Base-by-base conservation (phyloP, 2,329 filamentous ascomycete species). In the Colletotrichum orchidophilum region DNA sequence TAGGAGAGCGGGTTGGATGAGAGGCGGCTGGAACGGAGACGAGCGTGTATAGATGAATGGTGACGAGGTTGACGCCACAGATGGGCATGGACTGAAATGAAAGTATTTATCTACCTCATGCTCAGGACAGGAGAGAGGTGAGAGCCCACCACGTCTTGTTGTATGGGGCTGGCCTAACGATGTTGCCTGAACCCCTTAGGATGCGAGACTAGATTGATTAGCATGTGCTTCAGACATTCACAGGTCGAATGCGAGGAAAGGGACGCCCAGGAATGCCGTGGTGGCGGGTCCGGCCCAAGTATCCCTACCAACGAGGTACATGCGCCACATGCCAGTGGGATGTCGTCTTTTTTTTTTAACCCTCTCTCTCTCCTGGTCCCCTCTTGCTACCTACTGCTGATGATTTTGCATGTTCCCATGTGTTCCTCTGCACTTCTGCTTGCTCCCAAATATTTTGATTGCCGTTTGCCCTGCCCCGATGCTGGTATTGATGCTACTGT, bases 11-110 rank as follows among this genome's bases (percentile, higher is more conserved):
- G 55, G 55, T 35, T 60, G 66, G 70, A 60, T 39, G 39, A 69
- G 27, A 50, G 39, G n/a, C 42, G 42, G 59, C 65, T 69, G 69
- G 69, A 58, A 69, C 50, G 63, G 52, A 64, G 65, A 62, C 26
- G 59, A 64, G 50, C 53, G 53, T 67, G 57, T 66, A 58, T 64
- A 33, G 50, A 63, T 67, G 52, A 54, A 35, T 70, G 67, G 50
- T 70, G 67, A 71, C 68, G 68, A 71, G 68, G 42, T 71, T 57
- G 64, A 63, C 68, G 68, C 68, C 68, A 71, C 68, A 67, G 39
- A 63, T 42, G 55, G 55, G 49, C 50, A 70, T 66, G 67, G 67
- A 66, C 63, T 60, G 63, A 66, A 57, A 70, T 66, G 67, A 70
- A 68, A 71, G 68, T 71, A 71, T 67, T 67, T 71, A 71, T 71